These are phyloP conservation scores for Artomyces pyxidatus DNA, from an alignment of 768 basidiomycete species.

Conservation along the genomic window DNA sequence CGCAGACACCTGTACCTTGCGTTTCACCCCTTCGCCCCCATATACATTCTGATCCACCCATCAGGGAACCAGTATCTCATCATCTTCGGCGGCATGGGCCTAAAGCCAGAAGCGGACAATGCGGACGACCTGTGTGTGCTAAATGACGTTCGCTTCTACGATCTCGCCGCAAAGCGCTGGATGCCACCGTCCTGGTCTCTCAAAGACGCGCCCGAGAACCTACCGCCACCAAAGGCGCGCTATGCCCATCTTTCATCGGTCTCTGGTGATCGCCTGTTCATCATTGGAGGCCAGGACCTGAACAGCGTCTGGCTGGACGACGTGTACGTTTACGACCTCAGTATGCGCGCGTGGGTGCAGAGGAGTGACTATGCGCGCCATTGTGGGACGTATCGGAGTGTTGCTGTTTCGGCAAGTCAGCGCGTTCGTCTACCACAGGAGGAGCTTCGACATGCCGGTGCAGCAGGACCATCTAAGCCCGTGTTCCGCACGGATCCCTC, in stretches of 20 bases:
- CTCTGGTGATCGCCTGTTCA: constrained; percentile 73
- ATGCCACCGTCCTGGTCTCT: constrained; percentile 38
- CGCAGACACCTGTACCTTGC: constrained; percentile 70
- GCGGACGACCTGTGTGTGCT: constrained; percentile 85
- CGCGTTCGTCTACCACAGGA: constrained; percentile 63
- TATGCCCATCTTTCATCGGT: constrained; percentile 94
- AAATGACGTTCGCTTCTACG: constrained; percentile 86
- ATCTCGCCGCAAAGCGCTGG: constrained; percentile 68
- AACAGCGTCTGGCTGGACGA: constrained; percentile 92
- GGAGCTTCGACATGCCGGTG: constrained; percentile 38
- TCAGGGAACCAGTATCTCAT: constrained; percentile 85
- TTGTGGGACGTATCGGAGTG: constrained; percentile 92
- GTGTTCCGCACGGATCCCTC: constrained; percentile 45
- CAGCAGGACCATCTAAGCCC: constrained; percentile 47
- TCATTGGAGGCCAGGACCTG: constrained; percentile 95
- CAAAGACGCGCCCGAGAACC: constrained; percentile 27
- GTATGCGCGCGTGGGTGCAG: constrained; percentile 67
- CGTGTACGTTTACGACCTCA: constrained; percentile 81
- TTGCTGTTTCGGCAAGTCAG: constrained; percentile 69
- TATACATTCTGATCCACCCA: constrained; percentile 9
- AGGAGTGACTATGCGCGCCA: constrained; percentile 81
- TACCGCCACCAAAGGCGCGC: constrained; percentile 68
- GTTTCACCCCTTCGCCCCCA: neutral
- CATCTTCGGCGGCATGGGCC: constrained; percentile 94
- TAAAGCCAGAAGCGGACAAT: constrained; percentile 58